Evolutionary conservation across 371 early-diverging fungal genomes (phyloP).

Genomic region (Apophysomyces ossiformis): DNA sequence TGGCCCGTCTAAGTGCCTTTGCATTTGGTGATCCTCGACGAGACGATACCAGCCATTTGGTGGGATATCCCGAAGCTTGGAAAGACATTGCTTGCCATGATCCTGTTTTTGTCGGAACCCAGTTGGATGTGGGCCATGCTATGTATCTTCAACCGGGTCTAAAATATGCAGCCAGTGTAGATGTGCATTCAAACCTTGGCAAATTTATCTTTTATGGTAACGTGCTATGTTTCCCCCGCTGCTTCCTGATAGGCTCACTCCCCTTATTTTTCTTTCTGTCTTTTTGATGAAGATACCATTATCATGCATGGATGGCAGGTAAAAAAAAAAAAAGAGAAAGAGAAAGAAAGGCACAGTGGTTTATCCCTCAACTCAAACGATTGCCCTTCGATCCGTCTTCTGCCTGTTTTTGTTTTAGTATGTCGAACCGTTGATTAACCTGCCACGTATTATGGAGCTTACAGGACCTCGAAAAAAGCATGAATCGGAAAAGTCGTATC

Average conservation of each 20-base stretch:
- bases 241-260: background rate
- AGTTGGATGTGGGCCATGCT: constrained; percentile 46
- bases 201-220: constrained; percentile 56
- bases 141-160: constrained; percentile 53
- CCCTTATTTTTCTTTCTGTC: background rate
- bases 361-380: background rate
- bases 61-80: constrained; percentile 39
- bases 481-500: constrained; percentile 40
- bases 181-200: constrained; percentile 46
- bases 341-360: background rate
- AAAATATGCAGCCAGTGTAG: constrained; percentile 45
- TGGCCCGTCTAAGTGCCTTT: constrained; percentile 33
- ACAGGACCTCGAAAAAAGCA: constrained; percentile 35
- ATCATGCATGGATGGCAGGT: constrained; percentile 60
- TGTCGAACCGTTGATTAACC: constrained; percentile 47
- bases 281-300: constrained; percentile 40
- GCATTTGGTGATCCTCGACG: constrained; percentile 38
- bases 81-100: constrained; percentile 40
- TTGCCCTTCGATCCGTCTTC: too few relatives aligned
- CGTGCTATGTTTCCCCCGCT: background rate
- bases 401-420: constrained; percentile 28
- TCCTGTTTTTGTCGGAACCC: constrained; percentile 44
- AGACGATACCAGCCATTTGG: constrained; percentile 29
- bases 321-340: constrained; percentile 1
- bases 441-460: constrained; percentile 44